These are phyloP conservation scores for Fusarium burgessii DNA, from an alignment of 2,329 filamentous ascomycete species.

Conservation along the genomic window DNA sequence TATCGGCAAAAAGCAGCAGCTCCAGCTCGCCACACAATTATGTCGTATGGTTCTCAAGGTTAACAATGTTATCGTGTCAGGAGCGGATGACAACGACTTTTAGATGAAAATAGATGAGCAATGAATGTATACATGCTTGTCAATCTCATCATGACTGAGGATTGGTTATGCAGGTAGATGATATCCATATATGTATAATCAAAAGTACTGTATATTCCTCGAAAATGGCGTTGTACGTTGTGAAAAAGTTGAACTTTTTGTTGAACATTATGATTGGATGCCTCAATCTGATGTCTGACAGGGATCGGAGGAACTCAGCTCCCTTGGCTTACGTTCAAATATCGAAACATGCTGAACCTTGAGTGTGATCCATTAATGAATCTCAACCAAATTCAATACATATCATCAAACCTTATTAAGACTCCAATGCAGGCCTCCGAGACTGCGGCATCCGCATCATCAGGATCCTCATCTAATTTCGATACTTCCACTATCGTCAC, in stretches of 20 bases:
- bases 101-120: conserved; percentile 59
- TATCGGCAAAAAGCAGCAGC: conserved; percentile 97
- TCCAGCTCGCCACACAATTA: conserved; percentile 94
- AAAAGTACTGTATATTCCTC: conserved; percentile 28
- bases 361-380: neutral
- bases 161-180: conserved; percentile 37
- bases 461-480: neutral
- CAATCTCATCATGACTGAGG: conserved; percentile 40
- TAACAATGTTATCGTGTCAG: conserved; percentile 95
- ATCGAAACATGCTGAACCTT: neutral
- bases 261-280: conserved; percentile 18
- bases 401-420: too few species aligned
- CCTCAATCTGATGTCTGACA: conserved; percentile 6
- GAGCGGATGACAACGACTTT: conserved; percentile 87
- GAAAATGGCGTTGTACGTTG: neutral
- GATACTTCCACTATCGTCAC: conserved; percentile 1
- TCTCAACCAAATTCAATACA: neutral
- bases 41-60: conserved; percentile 98
- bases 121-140: conserved; percentile 41
- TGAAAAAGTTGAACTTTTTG: neutral
- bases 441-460: conserved; percentile 2
- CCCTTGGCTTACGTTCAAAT: conserved; percentile 17
- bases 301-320: conserved; percentile 19
- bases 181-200: conserved; percentile 37
- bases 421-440: neutral